A percentile compares a stretch with the other conserved stretches of the same genome.
Evolutionary conservation across 768 basidiomycete genomes (phyloP).

Genomic region (Termitomyces sp.): DNA sequence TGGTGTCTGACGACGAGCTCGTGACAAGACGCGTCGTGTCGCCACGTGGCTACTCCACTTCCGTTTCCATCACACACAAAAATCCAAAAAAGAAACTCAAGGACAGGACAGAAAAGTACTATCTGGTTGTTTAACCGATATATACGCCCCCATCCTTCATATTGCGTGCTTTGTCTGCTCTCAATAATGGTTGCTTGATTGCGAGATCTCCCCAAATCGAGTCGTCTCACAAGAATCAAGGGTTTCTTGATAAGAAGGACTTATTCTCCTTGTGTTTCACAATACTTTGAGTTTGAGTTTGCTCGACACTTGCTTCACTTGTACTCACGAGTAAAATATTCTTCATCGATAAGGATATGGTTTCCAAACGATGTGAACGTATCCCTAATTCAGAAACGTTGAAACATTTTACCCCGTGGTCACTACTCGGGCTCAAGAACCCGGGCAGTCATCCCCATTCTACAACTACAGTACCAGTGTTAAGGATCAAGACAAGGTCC

Average conservation of each 20-base stretch:
- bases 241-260: neutral
- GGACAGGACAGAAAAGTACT: neutral
- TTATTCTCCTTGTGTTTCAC: too few relatives aligned
- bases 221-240: neutral
- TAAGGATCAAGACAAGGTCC: neutral
- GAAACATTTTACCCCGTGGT: neutral
- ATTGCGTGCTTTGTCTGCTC: neutral
- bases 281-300: neutral
- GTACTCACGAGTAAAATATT: neutral
- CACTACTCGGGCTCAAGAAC: neutral
- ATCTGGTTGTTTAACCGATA: neutral
- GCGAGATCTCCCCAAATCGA: neutral
- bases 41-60: slow-evolving; percentile 9
- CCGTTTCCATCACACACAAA: neutral
- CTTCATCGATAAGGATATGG: neutral
- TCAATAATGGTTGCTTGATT: too few relatives aligned
- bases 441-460: neutral
- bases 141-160: neutral
- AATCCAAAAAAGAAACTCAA: neutral
- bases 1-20: neutral
- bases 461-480: neutral
- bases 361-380: neutral
- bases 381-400: neutral
- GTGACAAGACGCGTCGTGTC: slow-evolving; percentile 14
- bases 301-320: neutral